A percentile compares a stretch with the other conserved stretches of the same genome.
Evolutionary conservation across 106 monocot genomes (phyloP).

Genomic region (Dioscorea zingiberensis): DNA sequence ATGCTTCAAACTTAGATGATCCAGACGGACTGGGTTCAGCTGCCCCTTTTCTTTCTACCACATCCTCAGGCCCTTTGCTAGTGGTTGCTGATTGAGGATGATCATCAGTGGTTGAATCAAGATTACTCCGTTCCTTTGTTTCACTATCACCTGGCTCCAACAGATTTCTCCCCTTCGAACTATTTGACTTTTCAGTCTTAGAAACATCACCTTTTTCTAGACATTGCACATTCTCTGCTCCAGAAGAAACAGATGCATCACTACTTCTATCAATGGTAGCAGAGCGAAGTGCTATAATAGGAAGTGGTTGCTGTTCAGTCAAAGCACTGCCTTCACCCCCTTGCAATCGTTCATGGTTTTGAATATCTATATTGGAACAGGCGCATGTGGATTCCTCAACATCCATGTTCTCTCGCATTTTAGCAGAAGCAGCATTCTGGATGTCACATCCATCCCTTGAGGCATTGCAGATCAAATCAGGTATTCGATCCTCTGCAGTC

Average conservation of each 20-base stretch:
- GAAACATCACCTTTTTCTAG: slow-evolving; percentile 9
- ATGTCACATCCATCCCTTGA: neutral
- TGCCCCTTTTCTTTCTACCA: slow-evolving; percentile 8
- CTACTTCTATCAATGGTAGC: neutral
- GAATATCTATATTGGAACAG: neutral
- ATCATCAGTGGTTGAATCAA: slow-evolving; percentile 7
- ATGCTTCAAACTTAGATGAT: neutral
- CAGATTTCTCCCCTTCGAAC: slow-evolving; percentile 2
- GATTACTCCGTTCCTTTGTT: neutral
- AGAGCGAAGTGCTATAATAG: slow-evolving; percentile 1
- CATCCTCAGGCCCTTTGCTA: slow-evolving; percentile 6
- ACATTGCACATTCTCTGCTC: slow-evolving; percentile 3
- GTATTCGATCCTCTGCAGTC: neutral
- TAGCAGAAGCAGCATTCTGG: slow-evolving; percentile 1
- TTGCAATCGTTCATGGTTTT: neutral
- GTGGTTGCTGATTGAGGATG: neutral
- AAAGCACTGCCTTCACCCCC: neutral
- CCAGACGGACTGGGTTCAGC: neutral
- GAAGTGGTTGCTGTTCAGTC: neutral
- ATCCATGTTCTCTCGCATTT: slow-evolving; percentile 14
- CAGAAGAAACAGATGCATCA: slow-evolving; percentile 11
- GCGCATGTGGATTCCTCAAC: neutral
- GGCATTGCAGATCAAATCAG: no score
- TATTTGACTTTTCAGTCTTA: slow-evolving; percentile 11
- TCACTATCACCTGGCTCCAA: slow-evolving; percentile 6